Conservation (phyloP, 257 asterid species). For the Verbena officinalis region DNA sequence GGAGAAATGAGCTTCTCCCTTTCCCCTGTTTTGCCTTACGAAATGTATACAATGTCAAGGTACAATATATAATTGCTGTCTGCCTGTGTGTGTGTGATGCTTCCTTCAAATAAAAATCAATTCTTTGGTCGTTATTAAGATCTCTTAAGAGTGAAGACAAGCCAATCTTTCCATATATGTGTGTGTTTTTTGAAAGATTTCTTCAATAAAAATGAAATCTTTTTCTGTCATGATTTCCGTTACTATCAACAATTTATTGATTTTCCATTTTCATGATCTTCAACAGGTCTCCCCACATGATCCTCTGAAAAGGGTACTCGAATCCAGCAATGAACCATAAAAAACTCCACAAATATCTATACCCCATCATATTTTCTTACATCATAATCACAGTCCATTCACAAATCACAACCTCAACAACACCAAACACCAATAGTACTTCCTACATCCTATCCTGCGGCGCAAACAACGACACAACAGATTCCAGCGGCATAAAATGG, state of each 20-base stretch:
- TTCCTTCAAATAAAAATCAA: background rate
- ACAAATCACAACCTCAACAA: conserved; percentile 4
- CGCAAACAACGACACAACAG: conserved; percentile 43
- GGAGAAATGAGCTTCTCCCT: background rate
- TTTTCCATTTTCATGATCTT: background rate
- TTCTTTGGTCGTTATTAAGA: too few relatives aligned
- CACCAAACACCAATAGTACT: conserved; percentile 30
- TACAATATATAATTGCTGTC: background rate
- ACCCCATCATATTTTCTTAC: conserved; percentile 30
- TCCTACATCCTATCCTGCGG: conserved; percentile 64
- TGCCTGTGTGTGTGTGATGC: background rate
- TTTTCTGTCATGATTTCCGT: too few relatives aligned
- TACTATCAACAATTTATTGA: background rate
- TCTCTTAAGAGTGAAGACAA: too few relatives aligned
- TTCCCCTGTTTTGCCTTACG: too few relatives aligned
- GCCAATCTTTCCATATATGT: too few relatives aligned
- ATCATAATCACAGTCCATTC: conserved; percentile 32
- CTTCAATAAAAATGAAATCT: too few relatives aligned
- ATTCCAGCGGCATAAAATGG: conserved; percentile 57
- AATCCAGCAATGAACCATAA: conserved; percentile 33
- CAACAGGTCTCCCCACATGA: background rate
- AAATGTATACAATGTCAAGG: conserved; percentile 18
- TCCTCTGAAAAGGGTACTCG: background rate
- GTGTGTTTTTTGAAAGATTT: too few relatives aligned
- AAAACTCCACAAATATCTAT: conserved; percentile 20